phyloP scores from a whole-genome alignment of 805 yeast genomes.

The Metschnikowia sp. region DNA sequence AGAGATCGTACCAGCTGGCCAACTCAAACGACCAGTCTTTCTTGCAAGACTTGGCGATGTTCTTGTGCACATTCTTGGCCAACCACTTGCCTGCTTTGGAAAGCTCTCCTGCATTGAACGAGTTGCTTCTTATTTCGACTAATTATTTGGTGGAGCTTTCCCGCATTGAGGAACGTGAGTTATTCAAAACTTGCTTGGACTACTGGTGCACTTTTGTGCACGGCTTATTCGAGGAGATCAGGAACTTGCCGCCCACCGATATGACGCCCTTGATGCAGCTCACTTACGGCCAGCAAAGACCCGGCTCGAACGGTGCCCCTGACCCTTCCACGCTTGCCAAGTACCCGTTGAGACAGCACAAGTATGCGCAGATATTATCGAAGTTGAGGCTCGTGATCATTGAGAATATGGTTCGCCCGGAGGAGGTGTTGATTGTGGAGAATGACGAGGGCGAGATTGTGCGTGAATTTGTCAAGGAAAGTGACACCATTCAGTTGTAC shows the following conservation, averaged over 20 bases:
- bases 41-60: conserved; percentile 92
- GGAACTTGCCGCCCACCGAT: conserved; percentile 68
- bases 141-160: conserved; percentile 81
- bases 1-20: conserved; percentile 68
- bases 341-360: conserved; percentile 81
- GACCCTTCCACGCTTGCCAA: conserved; percentile 76
- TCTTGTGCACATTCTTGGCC: conserved; percentile 76
- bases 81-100: conserved; percentile 71
- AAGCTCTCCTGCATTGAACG: conserved; percentile 46
- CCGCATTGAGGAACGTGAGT: conserved; percentile 89
- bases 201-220: conserved; percentile 90
- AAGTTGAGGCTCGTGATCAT: conserved; percentile 88
- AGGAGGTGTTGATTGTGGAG: conserved; percentile 94
- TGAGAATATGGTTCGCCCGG: conserved; percentile 97
- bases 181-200: conserved; percentile 92
- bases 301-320: conserved; percentile 72
- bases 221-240: conserved; percentile 80
- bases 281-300: conserved; percentile 40
- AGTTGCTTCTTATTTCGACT: conserved; percentile 67
- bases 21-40: conserved; percentile 86
- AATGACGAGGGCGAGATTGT: conserved; percentile 99
- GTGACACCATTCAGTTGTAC: conserved; percentile 93
- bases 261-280: conserved; percentile 76
- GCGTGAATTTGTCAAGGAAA: conserved; percentile 93
- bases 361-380: conserved; percentile 73